These are phyloP conservation scores for Platanthera guangdongensis DNA, from an alignment of 106 monocot species.

Conservation along the genomic window DNA sequence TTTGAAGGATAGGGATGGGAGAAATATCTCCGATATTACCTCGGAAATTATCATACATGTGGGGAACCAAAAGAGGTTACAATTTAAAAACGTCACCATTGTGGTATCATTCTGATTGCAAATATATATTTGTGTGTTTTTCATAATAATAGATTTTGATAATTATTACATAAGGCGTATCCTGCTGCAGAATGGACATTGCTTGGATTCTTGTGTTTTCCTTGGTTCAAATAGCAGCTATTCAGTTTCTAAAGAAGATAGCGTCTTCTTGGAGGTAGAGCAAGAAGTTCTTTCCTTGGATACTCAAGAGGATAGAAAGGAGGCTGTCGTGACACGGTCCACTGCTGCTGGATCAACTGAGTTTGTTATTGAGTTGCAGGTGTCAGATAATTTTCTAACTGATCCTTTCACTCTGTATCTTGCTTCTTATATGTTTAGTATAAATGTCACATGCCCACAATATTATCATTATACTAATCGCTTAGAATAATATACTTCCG, in stretches of 20 bases:
- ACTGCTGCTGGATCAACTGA: conserved; percentile 28
- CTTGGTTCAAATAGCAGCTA: conserved; percentile 83
- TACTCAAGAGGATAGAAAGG: conserved; percentile 19
- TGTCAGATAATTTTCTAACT: conserved; percentile 7
- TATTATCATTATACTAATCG: neutral
- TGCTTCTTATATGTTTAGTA: neutral
- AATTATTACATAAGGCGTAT: neutral
- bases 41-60: conserved; percentile 63
- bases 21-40: conserved; percentile 26
- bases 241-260: conserved; percentile 67
- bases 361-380: conserved; percentile 73
- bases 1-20: conserved; percentile 50
- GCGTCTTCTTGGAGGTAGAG: conserved; percentile 47
- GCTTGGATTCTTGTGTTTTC: conserved; percentile 84
- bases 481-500: neutral
- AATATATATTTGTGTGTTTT: conserved; percentile 6
- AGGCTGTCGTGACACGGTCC: neutral
- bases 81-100: conserved; percentile 80
- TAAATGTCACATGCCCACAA: neutral
- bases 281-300: conserved; percentile 11
- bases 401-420: neutral
- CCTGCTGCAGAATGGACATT: conserved; percentile 67
- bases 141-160: neutral
- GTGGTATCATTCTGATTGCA: conserved; percentile 41
- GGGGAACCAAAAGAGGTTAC: conserved; percentile 69